A percentile compares a stretch with the other conserved stretches of the same genome.
Evolutionary conservation across 306 rosid genomes (phyloP).

Genomic region (Leucaena leucocephala): DNA sequence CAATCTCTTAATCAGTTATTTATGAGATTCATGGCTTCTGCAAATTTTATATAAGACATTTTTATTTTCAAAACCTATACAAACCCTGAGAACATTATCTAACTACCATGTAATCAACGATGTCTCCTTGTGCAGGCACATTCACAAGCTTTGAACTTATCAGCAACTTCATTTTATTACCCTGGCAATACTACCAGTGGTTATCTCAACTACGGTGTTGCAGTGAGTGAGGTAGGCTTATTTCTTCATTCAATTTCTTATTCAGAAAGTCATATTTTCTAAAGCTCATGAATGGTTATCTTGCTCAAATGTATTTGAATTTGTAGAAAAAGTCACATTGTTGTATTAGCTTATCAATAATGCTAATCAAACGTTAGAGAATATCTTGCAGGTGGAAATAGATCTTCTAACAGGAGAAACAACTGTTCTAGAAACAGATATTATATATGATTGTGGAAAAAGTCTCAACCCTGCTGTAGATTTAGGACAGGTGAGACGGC

Average conservation of each 20-base stretch:
- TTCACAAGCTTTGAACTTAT: slow-evolving; percentile 61
- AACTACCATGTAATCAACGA: slow-evolving; percentile 20
- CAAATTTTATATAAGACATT: neutral
- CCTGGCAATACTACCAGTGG: slow-evolving; percentile 44
- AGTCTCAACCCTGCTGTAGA: slow-evolving; percentile 96
- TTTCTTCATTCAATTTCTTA: neutral
- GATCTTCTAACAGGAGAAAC: slow-evolving; percentile 84
- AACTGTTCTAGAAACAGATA: slow-evolving; percentile 67
- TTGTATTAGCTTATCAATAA: neutral
- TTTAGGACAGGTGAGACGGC: slow-evolving; percentile 77
- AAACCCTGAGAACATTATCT: neutral
- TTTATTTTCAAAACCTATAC: neutral
- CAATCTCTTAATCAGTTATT: neutral
- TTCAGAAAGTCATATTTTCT: slow-evolving; percentile 12
- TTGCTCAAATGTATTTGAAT: slow-evolving; percentile 7
- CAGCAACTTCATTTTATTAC: slow-evolving; percentile 64
- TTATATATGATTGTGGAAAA: slow-evolving; percentile 90
- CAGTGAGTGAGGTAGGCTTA: slow-evolving; percentile 79
- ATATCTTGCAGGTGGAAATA: slow-evolving; percentile 75
- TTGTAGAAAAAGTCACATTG: slow-evolving; percentile 13
- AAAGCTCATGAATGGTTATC: neutral
- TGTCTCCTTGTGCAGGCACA: slow-evolving; percentile 59
- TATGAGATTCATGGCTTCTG: neutral
- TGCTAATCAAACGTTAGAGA: neutral
- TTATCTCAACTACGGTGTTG: slow-evolving; percentile 83